Conservation (phyloP, 306 rosid species). For the Ochetophila trinervis region DNA sequence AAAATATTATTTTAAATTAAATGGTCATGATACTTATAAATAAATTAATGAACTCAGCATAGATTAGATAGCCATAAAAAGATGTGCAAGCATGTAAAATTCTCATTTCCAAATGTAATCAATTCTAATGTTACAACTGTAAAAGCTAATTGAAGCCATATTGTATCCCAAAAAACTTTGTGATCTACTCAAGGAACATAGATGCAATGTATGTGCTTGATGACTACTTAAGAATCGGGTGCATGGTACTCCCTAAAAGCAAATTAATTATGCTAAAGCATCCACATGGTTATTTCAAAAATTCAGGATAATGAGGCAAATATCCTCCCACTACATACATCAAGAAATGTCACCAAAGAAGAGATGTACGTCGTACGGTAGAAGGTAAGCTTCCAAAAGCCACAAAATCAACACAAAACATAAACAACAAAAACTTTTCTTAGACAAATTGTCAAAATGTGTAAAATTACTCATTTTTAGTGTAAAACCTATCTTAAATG, state of each 20-base stretch:
- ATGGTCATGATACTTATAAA: neutral
- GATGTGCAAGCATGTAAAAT: constrained; percentile 14
- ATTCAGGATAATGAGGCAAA: neutral
- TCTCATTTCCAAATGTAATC: neutral
- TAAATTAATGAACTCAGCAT: neutral
- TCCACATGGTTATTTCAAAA: neutral
- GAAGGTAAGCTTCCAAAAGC: neutral
- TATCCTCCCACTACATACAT: too few species aligned
- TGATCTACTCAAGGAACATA: constrained; percentile 8
- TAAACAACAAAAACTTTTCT: too few species aligned
- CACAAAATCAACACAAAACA: neutral
- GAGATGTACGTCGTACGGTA: neutral
- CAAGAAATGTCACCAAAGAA: neutral
- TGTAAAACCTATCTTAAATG: too few species aligned
- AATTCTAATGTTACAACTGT: constrained; percentile 12
- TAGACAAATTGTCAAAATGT: too few species aligned
- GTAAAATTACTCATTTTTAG: too few species aligned
- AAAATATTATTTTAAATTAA: neutral
- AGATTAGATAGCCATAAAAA: constrained; percentile 19
- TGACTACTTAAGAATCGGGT: neutral
- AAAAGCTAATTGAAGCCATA: constrained; percentile 6
- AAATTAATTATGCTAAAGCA: neutral
- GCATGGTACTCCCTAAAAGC: neutral
- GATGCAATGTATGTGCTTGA: constrained; percentile 15
- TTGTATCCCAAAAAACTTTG: neutral